Conservation (phyloP, 2,329 filamentous ascomycete species). For the Colletotrichum limetticola region DNA sequence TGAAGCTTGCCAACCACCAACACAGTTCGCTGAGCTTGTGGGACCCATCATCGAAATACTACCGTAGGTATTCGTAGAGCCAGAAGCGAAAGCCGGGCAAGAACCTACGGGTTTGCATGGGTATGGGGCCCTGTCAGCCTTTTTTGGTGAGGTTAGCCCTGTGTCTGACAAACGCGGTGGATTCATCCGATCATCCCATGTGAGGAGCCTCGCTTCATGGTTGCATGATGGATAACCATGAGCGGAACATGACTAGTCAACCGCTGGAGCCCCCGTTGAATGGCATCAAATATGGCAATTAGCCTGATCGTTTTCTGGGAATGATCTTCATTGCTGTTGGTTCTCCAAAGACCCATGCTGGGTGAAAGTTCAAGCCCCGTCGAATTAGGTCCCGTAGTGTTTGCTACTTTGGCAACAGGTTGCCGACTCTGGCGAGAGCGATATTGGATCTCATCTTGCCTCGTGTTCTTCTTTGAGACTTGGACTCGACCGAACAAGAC, state of each 20-base stretch:
- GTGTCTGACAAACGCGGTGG: constrained; percentile 17
- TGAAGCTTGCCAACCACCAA: constrained; percentile 22
- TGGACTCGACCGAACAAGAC: not conserved
- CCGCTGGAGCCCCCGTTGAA: constrained; percentile 9
- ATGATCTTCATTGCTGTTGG: constrained; percentile 22
- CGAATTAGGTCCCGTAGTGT: not conserved
- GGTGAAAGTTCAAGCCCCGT: not conserved
- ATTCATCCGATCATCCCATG: constrained; percentile 27
- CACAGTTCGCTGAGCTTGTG: constrained; percentile 6
- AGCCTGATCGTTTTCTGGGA: constrained; percentile 3
- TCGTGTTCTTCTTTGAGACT: not conserved
- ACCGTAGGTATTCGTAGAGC: not conserved
- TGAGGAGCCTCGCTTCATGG: constrained; percentile 19
- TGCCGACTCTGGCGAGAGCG: not conserved
- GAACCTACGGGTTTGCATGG: constrained; percentile 11
- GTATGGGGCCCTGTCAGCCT: constrained; percentile 8
- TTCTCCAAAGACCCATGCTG: not conserved
- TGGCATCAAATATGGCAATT: constrained; percentile 19
- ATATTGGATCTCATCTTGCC: not conserved
- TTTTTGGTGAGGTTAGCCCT: not conserved
- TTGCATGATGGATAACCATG: constrained; percentile 29
- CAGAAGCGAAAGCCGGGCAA: constrained; percentile 16
- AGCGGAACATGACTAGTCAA: constrained; percentile 28
- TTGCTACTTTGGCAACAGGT: not conserved
- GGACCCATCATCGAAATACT: constrained; percentile 16